These are phyloP conservation scores for Endocarpon pusillum DNA, from an alignment of 495 filamentous ascomycete species.

Conservation along the genomic window DNA sequence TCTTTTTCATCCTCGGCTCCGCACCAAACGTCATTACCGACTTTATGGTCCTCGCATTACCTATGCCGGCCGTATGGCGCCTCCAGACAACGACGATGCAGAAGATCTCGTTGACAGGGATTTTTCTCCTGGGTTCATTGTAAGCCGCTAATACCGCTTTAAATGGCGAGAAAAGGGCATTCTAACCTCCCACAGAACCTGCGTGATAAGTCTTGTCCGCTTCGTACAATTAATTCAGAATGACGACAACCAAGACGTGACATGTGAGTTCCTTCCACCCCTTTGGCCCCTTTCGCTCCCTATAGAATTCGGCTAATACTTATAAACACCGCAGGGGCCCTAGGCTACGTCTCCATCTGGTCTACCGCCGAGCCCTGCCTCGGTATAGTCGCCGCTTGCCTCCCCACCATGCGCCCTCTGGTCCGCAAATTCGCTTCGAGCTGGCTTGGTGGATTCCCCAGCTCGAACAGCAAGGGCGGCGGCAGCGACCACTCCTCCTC, in stretches of 20 bases:
- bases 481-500: no score
- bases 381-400: constrained; percentile 12
- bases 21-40: constrained; percentile 21
- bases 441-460: no score
- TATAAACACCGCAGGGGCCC: no score
- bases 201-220: constrained; percentile 2
- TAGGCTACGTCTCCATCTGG: constrained; percentile 11
- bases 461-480: no score
- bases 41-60: constrained; percentile 16
- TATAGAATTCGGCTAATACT: no score
- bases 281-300: no score
- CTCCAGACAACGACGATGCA: constrained; percentile 17
- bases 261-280: no score
- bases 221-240: not conserved
- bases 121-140: constrained; percentile 21
- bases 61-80: constrained; percentile 17
- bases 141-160: no score
- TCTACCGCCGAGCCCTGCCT: constrained; percentile 12
- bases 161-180: not conserved
- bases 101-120: constrained; percentile 17
- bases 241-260: no score
- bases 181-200: not conserved
- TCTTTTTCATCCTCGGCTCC: constrained; percentile 13
- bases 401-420: constrained; percentile 9
- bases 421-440: constrained; percentile 5